A percentile compares a stretch with the other conserved stretches of the same genome.
Conservation (phyloP, 192 early-diverging fungal species). For the Backusella macrospora region DNA sequence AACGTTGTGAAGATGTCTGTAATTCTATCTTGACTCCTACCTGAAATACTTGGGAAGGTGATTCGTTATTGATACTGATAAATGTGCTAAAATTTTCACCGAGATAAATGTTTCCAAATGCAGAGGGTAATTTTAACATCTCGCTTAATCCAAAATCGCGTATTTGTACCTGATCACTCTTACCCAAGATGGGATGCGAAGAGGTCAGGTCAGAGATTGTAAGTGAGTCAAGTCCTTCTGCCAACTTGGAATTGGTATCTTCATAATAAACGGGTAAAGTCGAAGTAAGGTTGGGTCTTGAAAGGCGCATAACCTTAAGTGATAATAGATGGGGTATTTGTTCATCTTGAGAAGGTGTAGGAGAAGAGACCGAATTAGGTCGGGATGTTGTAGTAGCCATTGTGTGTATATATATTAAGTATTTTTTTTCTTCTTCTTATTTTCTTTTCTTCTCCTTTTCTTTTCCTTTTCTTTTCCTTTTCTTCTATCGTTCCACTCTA, state of each 20-base stretch:
- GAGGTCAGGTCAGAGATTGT: slow-evolving; percentile 25
- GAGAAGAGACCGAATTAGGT: slow-evolving; percentile 8
- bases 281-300: slow-evolving; percentile 56
- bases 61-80: slow-evolving; percentile 89
- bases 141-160: slow-evolving; percentile 67
- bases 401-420: not conserved
- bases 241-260: slow-evolving; percentile 9
- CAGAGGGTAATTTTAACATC: slow-evolving; percentile 75
- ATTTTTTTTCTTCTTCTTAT: not conserved
- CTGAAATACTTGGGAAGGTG: slow-evolving; percentile 62
- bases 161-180: slow-evolving; percentile 40
- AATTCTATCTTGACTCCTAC: slow-evolving; percentile 81
- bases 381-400: not conserved
- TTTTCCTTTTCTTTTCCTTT: not conserved
- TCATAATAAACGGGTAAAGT: slow-evolving; percentile 42
- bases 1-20: slow-evolving; percentile 84
- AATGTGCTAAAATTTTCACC: slow-evolving; percentile 91
- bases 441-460: not conserved
- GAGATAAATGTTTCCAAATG: slow-evolving; percentile 93
- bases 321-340: slow-evolving; percentile 68
- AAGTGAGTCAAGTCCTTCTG: slow-evolving; percentile 28
- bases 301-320: slow-evolving; percentile 91
- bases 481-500: not conserved
- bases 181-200: slow-evolving; percentile 27
- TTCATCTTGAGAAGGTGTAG: slow-evolving; percentile 36